Evolutionary conservation across 2,329 filamentous ascomycete species (phyloP), one percentile per base, ranked within the genome.

Genomic region (Massarina eburnea): DNA sequence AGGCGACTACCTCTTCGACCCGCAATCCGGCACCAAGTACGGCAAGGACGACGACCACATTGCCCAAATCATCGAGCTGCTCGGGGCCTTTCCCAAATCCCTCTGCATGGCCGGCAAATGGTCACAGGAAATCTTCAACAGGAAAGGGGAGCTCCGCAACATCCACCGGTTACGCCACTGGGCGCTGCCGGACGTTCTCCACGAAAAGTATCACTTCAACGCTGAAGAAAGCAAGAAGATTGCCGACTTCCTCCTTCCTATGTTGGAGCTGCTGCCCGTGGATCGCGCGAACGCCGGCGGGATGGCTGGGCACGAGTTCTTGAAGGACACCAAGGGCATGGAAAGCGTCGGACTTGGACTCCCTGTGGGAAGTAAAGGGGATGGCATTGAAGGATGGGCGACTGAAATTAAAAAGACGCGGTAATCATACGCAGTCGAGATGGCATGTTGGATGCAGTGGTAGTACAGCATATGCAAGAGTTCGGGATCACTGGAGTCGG

Each of bases 21-120:
- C 94, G 0, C 94, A 99, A 73, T 96, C 92, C 1, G 94, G 94
- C 52, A 97, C 92, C 33, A 97, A 97, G 73, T 99, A 99, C 71
- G 94, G 94, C 67, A 99, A 99, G 75, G 94, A 99, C 67, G 94
- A 99, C 74, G 94, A 99, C 67, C 94, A 99, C 74, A 96, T 99
- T 57, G 94, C 94, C 8, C 94, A 99, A 69, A 97, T 99, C 62
- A 97, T 99, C 68, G 94, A 99, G 72, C 80, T 99, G 4, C 83
- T 99, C 15, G 94, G 94, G 8, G 85, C 88, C 1, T 97, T 97
- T 67, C 92, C 94, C 43, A 95, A 95, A 70, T 88, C 89, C 4
- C 80, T 97, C 39, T 96, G 90, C 71, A 81, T 96, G 43, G 87
- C 88, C 1, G 94, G 94, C 41, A 96, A 96, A 73, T 97, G 94